phyloP scores from a whole-genome alignment of 306 rosid genomes.

The Quercus parvula region DNA sequence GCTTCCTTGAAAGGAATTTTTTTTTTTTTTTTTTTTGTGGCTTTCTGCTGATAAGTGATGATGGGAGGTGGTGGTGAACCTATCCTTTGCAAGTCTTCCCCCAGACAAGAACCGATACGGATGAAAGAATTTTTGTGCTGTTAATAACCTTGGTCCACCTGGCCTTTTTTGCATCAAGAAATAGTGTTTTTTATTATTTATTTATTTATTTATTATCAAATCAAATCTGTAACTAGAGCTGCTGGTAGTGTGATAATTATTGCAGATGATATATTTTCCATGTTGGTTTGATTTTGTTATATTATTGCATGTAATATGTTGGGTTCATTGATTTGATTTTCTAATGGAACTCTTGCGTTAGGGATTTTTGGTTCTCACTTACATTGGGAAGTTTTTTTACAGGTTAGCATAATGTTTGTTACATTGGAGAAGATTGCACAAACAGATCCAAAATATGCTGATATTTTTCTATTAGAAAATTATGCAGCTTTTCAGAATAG shows the following conservation, averaged over 20 bases:
- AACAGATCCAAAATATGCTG: constrained; percentile 84
- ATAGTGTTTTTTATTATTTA: no score
- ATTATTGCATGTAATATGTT: background rate
- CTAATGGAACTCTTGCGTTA: background rate
- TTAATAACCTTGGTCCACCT: background rate
- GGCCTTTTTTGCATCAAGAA: background rate
- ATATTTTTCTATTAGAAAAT: constrained; percentile 87
- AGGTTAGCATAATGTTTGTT: constrained; percentile 97
- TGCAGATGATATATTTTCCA: background rate
- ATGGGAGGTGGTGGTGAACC: no score
- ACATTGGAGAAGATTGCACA: constrained; percentile 86
- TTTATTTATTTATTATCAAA: background rate
- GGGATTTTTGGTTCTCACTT: background rate
- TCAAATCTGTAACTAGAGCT: background rate
- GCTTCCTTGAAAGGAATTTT: background rate
- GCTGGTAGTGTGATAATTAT: background rate
- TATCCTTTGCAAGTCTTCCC: background rate
- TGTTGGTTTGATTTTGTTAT: background rate
- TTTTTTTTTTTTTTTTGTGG: background rate
- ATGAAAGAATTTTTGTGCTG: background rate
- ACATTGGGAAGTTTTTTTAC: constrained; percentile 28
- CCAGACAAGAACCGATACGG: background rate
- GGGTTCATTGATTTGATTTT: background rate
- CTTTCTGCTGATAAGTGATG: background rate
- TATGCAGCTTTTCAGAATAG: constrained; percentile 99